Evolutionary conservation across 1,284 basidiomycete species (phyloP), one percentile per base, ranked within the genome.

Genomic region (Phellinidium pouzarii): DNA sequence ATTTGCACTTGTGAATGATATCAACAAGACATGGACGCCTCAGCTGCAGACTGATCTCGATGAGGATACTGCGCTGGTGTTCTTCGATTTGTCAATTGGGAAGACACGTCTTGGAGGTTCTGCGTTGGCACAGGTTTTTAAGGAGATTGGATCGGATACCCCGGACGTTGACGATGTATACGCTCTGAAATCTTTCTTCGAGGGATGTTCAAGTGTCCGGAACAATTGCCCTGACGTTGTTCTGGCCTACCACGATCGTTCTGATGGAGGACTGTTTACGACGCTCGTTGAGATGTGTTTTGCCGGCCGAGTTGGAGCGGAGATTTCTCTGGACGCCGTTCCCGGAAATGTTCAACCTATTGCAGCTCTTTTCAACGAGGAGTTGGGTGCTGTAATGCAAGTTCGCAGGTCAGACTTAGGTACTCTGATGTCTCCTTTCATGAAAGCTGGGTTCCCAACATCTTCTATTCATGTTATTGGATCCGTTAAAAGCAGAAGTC

Each of bases 211-310:
- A 64, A 69, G 71, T 4, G 74, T 93, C 45, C 86, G 87, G 64
- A 64, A 69, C 53, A 71, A 71, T 3, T 69, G 80, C 45, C 77
- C 81, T 4, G 79, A 73, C 1, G 66, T 90, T 22, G 83, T 99
- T 0, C 75, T 98, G 37, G 94, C 96, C 0, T 99, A 99, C 67
- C 96, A 99, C 67, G 96, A 99, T 69, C 84, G 95, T 19, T 98
- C 95, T 0, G 96, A 99, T 63, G 96, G 96, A 52, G 96, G 95
- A 43, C 72, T 99, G 31, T 87, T 99, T 67, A 87, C 91, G 0
- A 89, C 94, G 3, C 66, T 97, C 27, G 85, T 77, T n/a, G 96
- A 99, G 71, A 99, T 99, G 96, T 80, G 83, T 42, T 98, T 99
- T 63, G 94, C 95, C 4, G 94, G 93, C 22, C 82, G 87, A 50